Evolutionary conservation across 768 basidiomycete genomes (phyloP).

Genomic region (Suillus variegatus): DNA sequence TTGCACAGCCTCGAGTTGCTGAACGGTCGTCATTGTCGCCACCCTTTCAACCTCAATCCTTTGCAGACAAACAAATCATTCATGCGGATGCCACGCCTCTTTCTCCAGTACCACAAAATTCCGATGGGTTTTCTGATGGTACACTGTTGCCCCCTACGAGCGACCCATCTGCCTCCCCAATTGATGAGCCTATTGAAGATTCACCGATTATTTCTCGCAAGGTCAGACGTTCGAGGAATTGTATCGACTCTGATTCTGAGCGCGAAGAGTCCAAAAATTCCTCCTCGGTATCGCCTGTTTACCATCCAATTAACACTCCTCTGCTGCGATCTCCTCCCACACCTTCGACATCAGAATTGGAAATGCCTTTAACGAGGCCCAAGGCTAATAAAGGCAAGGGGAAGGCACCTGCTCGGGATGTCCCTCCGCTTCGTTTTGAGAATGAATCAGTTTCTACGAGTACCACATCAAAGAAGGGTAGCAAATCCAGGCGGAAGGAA

Average conservation of each 20-base stretch:
- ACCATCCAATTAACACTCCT: slow-evolving; percentile 36
- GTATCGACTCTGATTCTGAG: slow-evolving; percentile 30
- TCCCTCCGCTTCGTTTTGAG: slow-evolving; percentile 39
- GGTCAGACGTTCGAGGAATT: slow-evolving; percentile 4
- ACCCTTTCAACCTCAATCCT: slow-evolving; percentile 20
- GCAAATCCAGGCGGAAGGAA: slow-evolving; percentile 27
- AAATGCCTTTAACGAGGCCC: slow-evolving; percentile 33
- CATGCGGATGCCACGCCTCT: slow-evolving; percentile 17
- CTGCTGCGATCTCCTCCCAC: slow-evolving; percentile 41
- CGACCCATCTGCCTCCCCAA: slow-evolving; percentile 18
- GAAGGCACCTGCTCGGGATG: slow-evolving; percentile 31
- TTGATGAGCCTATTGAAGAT: slow-evolving; percentile 26
- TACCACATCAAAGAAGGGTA: slow-evolving; percentile 24
- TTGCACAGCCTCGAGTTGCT: slow-evolving; percentile 5
- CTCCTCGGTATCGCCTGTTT: slow-evolving; percentile 37
- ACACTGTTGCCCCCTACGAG: slow-evolving; percentile 23
- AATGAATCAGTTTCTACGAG: slow-evolving; percentile 25
- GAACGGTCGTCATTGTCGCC: slow-evolving; percentile 11
- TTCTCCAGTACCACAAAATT: slow-evolving; percentile 17
- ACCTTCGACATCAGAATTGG: slow-evolving; percentile 61
- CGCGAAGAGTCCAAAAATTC: slow-evolving; percentile 33
- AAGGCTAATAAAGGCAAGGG: slow-evolving; percentile 32
- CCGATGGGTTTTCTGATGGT: slow-evolving; percentile 22
- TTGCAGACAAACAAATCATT: slow-evolving; percentile 23
- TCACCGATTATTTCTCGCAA: slow-evolving; percentile 21